Evolutionary conservation across 192 early-diverging fungal species (phyloP).

Genomic region (Endogone sp.): DNA sequence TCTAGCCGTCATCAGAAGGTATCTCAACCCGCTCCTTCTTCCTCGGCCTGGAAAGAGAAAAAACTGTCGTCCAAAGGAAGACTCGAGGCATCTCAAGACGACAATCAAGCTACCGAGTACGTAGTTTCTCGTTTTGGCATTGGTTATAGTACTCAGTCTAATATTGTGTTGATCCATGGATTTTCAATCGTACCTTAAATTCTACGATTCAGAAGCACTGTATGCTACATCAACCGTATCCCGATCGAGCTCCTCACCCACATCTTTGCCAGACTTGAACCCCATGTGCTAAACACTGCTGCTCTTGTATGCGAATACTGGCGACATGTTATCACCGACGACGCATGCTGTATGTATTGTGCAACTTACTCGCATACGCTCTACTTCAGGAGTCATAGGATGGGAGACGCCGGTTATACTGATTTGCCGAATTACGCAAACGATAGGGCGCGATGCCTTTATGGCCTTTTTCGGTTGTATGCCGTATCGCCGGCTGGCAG

Average conservation of each 20-base stretch:
- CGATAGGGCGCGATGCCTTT: constrained; percentile 33
- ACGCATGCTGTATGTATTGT: constrained; percentile 30
- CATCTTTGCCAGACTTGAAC: constrained; percentile 33
- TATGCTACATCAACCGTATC: constrained; percentile 11
- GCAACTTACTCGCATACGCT: background rate
- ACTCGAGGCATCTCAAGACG: background rate
- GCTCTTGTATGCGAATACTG: constrained; percentile 25
- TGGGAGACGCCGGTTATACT: too few relatives aligned
- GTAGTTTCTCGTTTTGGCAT: too few relatives aligned
- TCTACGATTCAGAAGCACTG: background rate
- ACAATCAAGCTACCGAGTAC: background rate
- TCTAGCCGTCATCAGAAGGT: background rate
- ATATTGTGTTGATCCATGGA: background rate
- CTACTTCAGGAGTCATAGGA: too few relatives aligned
- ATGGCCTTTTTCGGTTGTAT: constrained; percentile 40
- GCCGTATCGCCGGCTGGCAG: constrained; percentile 21
- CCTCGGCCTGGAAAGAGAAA: background rate
- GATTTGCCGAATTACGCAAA: background rate
- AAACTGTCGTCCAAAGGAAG: background rate
- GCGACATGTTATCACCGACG: constrained; percentile 29
- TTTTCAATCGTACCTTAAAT: background rate
- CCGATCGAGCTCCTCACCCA: constrained; percentile 29
- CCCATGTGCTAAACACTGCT: constrained; percentile 14
- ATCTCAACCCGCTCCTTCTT: background rate
- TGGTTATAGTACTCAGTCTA: too few relatives aligned